Evolutionary conservation across 331 rosid genomes (phyloP), one percentile per base, ranked within the genome.

Genomic region (Quercus phellos): DNA sequence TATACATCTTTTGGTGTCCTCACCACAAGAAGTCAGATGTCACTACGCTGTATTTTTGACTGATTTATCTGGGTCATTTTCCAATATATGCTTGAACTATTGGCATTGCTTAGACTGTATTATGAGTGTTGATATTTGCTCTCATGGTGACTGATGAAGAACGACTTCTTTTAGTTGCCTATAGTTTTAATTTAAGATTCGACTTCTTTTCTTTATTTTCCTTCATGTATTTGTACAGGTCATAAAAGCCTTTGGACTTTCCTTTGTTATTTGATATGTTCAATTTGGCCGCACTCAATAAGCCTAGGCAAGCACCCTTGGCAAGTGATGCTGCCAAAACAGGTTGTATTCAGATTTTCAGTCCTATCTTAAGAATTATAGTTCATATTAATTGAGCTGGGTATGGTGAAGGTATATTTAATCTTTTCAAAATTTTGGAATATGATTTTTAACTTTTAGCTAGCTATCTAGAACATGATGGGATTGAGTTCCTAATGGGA

Each of bases 181-280:
- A 14, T 30, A 14, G 17, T 6, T 63, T 63, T 34, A 7, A 66
- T 14, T 66, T 30, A 59, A 56, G 73, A 51, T 69, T 75, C 21
- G 8, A 60, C 27, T 27, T 63, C 51, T 81, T 50, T 38, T 26
- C 78, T 58, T 43, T 58, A 34, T 50, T 75, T 77, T 35, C 79
- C 77, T 76, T 16, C 21, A 22, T 63, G 51, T 67, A 14, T 73
- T 55, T 73, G 61, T 87, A 68, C 97, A 92, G 99, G 94, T 92
- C 85, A 74, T 94, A 75, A 87, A 89, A 83, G 91, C 97, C 82
- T 94, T 94, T 78, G 95, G 93, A 72, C 77, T 87, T 79, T 78
- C 97, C 96, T 18, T 73, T 87, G 85, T 77, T 94, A 88, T 84
- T 83, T 70, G 94, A 92, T 63, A 78, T 88, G 74, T 82, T 83